Evolutionary conservation across 805 yeast species (phyloP), one percentile per base, ranked within the genome.

Genomic region (Lipomyces sp.): DNA sequence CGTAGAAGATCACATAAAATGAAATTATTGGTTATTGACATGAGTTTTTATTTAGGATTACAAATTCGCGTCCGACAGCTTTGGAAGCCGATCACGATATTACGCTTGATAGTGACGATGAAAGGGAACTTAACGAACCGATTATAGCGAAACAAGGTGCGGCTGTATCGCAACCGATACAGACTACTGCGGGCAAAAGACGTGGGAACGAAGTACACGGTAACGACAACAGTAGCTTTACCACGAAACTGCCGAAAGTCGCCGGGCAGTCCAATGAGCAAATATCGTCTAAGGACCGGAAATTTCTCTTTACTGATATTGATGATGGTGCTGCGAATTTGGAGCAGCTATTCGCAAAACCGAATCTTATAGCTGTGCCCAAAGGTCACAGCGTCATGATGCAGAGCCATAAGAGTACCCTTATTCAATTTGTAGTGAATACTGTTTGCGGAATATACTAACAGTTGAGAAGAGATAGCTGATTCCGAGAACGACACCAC

Each of bases 41-140:
- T 15, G 4, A 11, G 8, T 13, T 6, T 18, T 29, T 24, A 24
- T 24, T n/a, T 48, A n/a, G 39, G 18, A n/a, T 39, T 24, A 34
- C 33, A 34, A 10, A 8, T 42, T 42, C 48, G n/a, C n/a, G n/a
- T 42, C 48, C 48, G 4, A 42, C 48, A 5, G 29, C 6, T 42
- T 42, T 42, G 15, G 59, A 32, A 4, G 37, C 18, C 7, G 55
- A 18, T 34, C 48, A 56, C 37, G 64, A 62, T 48, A 4, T 62
- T 24, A 35, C 53, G n/a, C 55, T 62, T 4, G 50, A 37, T 32
- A 63, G 65, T 48, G 65, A 63, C 35, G 65, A 63, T 30, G 39
- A 58, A 15, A 58, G 62, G 24, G 65, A 58, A 53, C 42, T 63
- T 8, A 35, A 18, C 15, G 51, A 15, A 48, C 60, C 60, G 11